Base-by-base conservation (phyloP, 2,329 filamentous ascomycete genomes). In the Beauveria varroae region DNA sequence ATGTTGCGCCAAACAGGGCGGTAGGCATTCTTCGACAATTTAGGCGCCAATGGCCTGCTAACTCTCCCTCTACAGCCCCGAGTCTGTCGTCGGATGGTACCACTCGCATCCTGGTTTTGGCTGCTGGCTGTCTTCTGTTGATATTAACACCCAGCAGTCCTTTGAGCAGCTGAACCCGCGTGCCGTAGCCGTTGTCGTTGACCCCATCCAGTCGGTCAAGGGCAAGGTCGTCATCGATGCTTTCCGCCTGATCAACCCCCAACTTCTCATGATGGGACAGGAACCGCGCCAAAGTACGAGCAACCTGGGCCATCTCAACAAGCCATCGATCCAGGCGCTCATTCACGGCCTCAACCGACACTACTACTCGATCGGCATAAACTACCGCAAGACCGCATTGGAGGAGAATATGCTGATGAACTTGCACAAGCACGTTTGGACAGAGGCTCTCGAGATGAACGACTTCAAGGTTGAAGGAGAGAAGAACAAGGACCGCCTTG, bases 391-490 rank as follows among this genome's bases (percentile, higher is more conserved):
- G 81, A 96, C 93, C 0, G 93, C 91, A 1, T 81, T 99, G 56
- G 95, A 99, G 75, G 96, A 99, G 81, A 98, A 96, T 77, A 99
- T 99, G 95, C 78, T 99, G 70, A 99, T 99, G 96, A 99, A 99
- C 74, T 80, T 99, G 67, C 95, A 99, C 84, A 99, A 99, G 82
- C 95, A 98, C 68, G 93, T 97, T 50, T 99, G 95, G 95, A 99
- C 96, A 0, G 95, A 99, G 75, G 95, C 93, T 5, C 77, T 99
- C 66, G 86, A 96, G 73, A 98, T 99, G 92, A 90, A 93, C 64
- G 93, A 98, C 75, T 99, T 99, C 82, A 85, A 87, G 66, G 79
- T 85, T 62, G 93, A 98, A 73, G 91, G 87, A 61, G 81, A 86
- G 66, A 86, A 89, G 73, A 99, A 96, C 74, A 90, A 93, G 73